Base-by-base conservation (phyloP, 106 monocot genomes). In the Iris macrosiphon region DNA sequence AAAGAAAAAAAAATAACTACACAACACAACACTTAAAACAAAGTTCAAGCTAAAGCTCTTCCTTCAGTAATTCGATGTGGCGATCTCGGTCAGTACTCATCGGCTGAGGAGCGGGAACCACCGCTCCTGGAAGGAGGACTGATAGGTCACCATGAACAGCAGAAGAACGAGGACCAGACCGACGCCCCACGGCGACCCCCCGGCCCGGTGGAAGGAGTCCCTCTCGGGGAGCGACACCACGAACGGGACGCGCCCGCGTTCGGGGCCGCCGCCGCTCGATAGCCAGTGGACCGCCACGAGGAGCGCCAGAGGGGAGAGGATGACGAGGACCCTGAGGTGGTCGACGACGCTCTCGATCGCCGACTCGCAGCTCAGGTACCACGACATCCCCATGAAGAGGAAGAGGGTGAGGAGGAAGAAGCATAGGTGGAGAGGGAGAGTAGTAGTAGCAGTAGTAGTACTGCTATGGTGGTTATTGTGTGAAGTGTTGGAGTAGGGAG, bases 131-230 rank as follows among this genome's bases (percentile, higher is more conserved):
- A 92, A 82, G 45, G 68, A 79, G 14, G 59, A 63, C 54, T 73
- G 86, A 52, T 83, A 82, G 18, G 92, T 86, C 38, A 92, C 52
- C 86, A 92, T 78, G 45, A 85, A 31, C 59, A 92, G 27, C 16
- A 90, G 68, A 11, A 81, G 56, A 35, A 81, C 63, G 46, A 90
- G 60, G 14, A 75, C 52, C 3, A 81, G 37, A 4, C 56, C 84
- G 27, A 90, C 77, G 21, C 84, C 84, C 84, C 89, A 90, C 26
- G 89, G 89, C 41, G 84, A 80, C 0, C 87, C 83, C 0, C 87
- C 82, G 40, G 68, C 65, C 1, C 31, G 34, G 49, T 71, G 63
- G 15, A 78, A 39, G 3, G 68, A 39, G 3, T 79, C 76, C 59
- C 58, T 65, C 65, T 75, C 81, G 0, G 69, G 66, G 57, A 63